phyloP scores from a whole-genome alignment of 306 rosid species.

The Dalbergia cultrata region DNA sequence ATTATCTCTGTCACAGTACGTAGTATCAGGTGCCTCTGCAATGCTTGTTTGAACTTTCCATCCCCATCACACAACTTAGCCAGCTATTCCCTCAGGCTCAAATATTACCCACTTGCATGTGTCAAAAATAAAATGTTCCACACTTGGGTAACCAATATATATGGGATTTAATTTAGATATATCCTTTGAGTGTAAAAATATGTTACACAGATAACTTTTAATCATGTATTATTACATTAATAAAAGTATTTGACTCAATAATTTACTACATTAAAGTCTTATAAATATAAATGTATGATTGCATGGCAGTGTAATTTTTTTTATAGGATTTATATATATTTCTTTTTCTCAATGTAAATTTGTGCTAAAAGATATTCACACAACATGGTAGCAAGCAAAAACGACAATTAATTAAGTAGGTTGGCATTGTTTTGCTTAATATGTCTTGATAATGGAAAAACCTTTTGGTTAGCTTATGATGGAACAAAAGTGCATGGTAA shows the following conservation, averaged over 20 bases:
- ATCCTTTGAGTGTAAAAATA: too few relatives aligned
- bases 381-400: conserved; percentile 16
- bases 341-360: conserved; percentile 11
- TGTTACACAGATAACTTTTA: too few relatives aligned
- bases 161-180: too few relatives aligned
- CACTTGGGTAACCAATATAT: too few relatives aligned
- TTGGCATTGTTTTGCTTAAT: conserved; percentile 27
- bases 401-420: conserved; percentile 22
- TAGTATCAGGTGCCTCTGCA: conserved; percentile 82
- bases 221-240: too few relatives aligned
- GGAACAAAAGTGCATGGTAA: conserved; percentile 45
- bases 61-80: conserved; percentile 62
- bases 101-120: conserved; percentile 59
- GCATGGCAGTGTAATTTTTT: too few relatives aligned
- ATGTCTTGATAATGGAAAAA: conserved; percentile 29
- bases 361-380: conserved; percentile 39
- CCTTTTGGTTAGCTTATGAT: conserved; percentile 41
- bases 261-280: too few relatives aligned
- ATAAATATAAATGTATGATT: too few relatives aligned
- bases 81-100: conserved; percentile 32
- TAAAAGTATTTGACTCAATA: too few relatives aligned
- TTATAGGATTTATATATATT: background rate
- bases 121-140: background rate
- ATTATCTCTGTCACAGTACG: conserved; percentile 60
- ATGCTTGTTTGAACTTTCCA: conserved; percentile 53